A percentile compares a stretch with the other conserved stretches of the same genome.
phyloP scores from a whole-genome alignment of 345 rosid species.

The Turnera subulata region DNA sequence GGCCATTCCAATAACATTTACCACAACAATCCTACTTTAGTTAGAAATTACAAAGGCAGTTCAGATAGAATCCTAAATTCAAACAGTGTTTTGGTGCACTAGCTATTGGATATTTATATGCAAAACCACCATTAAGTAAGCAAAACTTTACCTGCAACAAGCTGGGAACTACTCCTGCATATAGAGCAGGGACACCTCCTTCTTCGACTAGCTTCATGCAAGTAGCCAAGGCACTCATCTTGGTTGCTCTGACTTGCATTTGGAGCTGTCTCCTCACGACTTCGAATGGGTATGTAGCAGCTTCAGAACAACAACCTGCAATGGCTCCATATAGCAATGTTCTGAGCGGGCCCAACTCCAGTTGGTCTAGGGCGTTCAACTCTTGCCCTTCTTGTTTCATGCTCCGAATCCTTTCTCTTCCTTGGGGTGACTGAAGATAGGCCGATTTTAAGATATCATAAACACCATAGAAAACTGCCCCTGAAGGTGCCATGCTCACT shows the following conservation, averaged over 20 bases:
- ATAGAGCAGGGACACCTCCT: slow-evolving; percentile 86
- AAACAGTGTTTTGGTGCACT: not conserved
- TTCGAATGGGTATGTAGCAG: slow-evolving; percentile 91
- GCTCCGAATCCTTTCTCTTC: slow-evolving; percentile 55
- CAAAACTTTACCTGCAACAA: slow-evolving; percentile 62
- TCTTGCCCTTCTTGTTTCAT: slow-evolving; percentile 63
- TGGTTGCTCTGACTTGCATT: slow-evolving; percentile 63
- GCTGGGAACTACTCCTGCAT: slow-evolving; percentile 81
- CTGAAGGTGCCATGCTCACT: slow-evolving; percentile 84
- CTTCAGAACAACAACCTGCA: slow-evolving; percentile 89
- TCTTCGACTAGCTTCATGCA: slow-evolving; percentile 62
- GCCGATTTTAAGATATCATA: slow-evolving; percentile 81
- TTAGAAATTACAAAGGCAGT: not conserved
- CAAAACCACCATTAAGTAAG: not conserved
- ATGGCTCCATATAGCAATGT: slow-evolving; percentile 84
- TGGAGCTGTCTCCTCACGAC: slow-evolving; percentile 92
- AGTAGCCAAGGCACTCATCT: slow-evolving; percentile 60
- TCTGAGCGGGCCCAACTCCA: slow-evolving; percentile 75
- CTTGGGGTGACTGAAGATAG: slow-evolving; percentile 75
- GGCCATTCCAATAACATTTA: not conserved
- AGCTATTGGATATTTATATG: not conserved
- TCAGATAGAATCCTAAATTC: not conserved
- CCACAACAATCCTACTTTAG: not conserved
- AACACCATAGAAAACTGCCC: slow-evolving; percentile 91
- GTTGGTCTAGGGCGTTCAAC: slow-evolving; percentile 63